phyloP scores from a whole-genome alignment of 2,329 filamentous ascomycete genomes.

The Beauveria asiatica region DNA sequence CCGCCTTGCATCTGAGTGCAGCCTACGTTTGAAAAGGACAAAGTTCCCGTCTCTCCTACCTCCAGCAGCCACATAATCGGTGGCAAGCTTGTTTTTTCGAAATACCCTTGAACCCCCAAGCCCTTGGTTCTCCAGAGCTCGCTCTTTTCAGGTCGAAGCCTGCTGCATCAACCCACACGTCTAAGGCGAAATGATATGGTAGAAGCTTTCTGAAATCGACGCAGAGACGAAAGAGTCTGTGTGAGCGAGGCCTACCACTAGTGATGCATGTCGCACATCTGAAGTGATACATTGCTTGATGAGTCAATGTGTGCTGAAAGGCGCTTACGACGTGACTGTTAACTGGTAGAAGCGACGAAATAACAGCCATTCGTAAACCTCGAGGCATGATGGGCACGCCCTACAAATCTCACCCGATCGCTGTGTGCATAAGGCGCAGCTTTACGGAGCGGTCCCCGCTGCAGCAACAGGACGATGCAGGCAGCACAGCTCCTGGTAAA shows the following conservation, averaged over 20 bases:
- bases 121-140: neutral
- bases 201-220: no score
- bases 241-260: no score
- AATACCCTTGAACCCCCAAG: neutral
- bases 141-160: no score
- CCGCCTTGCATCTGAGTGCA: neutral
- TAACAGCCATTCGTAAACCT: neutral
- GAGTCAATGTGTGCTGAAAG: neutral
- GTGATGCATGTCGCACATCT: no score
- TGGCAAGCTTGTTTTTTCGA: neutral
- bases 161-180: no score
- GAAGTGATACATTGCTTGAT: no score
- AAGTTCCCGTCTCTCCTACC: neutral
- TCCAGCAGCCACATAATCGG: neutral
- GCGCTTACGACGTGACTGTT: neutral
- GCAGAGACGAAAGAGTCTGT: no score
- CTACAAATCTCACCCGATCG: no score
- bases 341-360: neutral
- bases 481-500: no score
- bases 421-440: neutral
- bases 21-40: neutral
- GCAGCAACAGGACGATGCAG: neutral
- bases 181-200: no score
- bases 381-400: neutral
- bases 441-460: neutral